phyloP scores from a whole-genome alignment of 2,329 filamentous ascomycete species.

The Periconia sp. region DNA sequence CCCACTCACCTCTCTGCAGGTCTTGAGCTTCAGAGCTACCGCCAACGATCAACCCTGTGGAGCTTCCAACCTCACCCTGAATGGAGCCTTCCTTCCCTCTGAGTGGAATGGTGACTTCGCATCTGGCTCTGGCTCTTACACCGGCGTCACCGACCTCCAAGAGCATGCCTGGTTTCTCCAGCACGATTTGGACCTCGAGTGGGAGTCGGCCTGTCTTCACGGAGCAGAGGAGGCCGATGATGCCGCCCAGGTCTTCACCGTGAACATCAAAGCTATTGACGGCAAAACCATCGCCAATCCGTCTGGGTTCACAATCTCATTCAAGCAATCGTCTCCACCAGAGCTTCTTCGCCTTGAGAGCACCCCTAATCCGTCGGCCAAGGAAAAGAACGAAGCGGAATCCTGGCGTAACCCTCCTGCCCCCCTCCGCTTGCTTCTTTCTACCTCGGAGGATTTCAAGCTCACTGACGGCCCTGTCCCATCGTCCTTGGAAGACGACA shows the following conservation, averaged over 20 bases:
- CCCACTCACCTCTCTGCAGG: slow-evolving; percentile 42
- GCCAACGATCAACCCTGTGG: slow-evolving; percentile 45
- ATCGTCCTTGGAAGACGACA: slow-evolving; percentile 44
- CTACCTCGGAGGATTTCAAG: slow-evolving; percentile 11
- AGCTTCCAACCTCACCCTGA: slow-evolving; percentile 50
- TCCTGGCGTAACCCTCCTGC: slow-evolving; percentile 46
- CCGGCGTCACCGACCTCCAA: slow-evolving; percentile 33
- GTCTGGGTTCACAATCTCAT: slow-evolving; percentile 48
- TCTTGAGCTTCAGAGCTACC: slow-evolving; percentile 50
- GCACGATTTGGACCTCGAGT: slow-evolving; percentile 46
- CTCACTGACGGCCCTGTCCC: slow-evolving; percentile 8
- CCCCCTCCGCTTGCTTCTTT: slow-evolving; percentile 36
- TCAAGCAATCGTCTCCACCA: slow-evolving; percentile 46
- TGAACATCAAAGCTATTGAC: slow-evolving; percentile 48
- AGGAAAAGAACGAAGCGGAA: slow-evolving; percentile 32
- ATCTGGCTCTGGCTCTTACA: slow-evolving; percentile 41
- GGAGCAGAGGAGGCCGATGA: slow-evolving; percentile 31
- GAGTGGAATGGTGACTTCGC: slow-evolving; percentile 47
- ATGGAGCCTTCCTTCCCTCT: slow-evolving; percentile 46
- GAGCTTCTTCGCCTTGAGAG: slow-evolving; percentile 44
- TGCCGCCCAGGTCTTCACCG: slow-evolving; percentile 46
- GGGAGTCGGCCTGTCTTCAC: slow-evolving; percentile 48
- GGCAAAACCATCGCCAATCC: slow-evolving; percentile 35
- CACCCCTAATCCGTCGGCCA: slow-evolving; percentile 38
- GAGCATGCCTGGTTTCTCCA: slow-evolving; percentile 41